phyloP scores from a whole-genome alignment of 768 basidiomycete genomes.

The Tricholoma furcatifolium region DNA sequence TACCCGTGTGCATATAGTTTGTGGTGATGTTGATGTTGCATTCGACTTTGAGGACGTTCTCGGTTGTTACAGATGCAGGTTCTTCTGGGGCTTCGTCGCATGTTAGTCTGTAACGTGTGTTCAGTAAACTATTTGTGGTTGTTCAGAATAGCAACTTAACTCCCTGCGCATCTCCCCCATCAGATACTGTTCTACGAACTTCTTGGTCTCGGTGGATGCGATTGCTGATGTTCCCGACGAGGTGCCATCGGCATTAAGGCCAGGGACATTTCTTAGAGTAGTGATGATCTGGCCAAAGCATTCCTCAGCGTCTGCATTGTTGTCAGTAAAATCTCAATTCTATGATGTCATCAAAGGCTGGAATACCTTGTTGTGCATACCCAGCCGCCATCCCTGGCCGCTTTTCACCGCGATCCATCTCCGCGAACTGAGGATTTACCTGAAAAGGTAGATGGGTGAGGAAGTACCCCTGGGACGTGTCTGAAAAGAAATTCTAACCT shows the following conservation, averaged over 20 bases:
- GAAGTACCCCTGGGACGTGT: not conserved
- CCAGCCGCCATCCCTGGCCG: constrained; percentile 34
- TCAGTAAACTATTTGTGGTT: not conserved
- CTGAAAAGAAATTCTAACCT: constrained; percentile 26
- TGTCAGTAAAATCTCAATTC: not conserved
- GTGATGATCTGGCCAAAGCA: constrained; percentile 79
- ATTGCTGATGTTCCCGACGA: constrained; percentile 18
- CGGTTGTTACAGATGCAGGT: constrained; percentile 54
- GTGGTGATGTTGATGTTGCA: constrained; percentile 89
- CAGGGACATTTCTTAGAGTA: constrained; percentile 70
- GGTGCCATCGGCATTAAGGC: constrained; percentile 24
- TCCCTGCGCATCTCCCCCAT: constrained; percentile 75
- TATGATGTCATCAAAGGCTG: constrained; percentile 23
- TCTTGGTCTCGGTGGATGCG: constrained; percentile 36
- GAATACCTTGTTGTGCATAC: constrained; percentile 78
- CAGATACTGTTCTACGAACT: constrained; percentile 80
- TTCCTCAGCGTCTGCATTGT: constrained; percentile 83
- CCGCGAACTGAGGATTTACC: constrained; percentile 90
- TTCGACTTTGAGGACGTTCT: constrained; percentile 84
- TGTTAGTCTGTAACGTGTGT: constrained; percentile 51
- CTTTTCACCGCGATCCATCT: constrained; percentile 48
- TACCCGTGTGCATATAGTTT: constrained; percentile 86
- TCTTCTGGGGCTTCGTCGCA: constrained; percentile 87
- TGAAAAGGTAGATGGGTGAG: constrained; percentile 10
- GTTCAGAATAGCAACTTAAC: constrained; percentile 29